Evolutionary conservation across 352 stramenopile species (phyloP).

Genomic region (Pythium sp.): DNA sequence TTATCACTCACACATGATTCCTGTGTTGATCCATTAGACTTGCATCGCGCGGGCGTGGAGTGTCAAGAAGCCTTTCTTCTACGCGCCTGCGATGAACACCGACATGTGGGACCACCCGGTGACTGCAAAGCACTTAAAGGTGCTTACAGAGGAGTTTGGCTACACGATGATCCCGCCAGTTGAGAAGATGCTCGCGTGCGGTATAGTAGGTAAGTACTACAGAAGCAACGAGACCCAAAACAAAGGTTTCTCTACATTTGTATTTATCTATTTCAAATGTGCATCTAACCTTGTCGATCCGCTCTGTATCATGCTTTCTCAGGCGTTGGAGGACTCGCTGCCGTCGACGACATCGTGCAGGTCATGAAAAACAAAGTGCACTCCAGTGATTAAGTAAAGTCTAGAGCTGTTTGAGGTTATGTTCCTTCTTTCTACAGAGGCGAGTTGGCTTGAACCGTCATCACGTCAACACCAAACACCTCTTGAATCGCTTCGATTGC

Average conservation of each 20-base stretch:
- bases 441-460: conserved; percentile 33
- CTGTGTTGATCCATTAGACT: conserved; percentile 43
- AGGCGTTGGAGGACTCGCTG: conserved; percentile 70
- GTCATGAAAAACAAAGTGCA: conserved; percentile 26
- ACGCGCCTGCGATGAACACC: conserved; percentile 97
- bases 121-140: conserved; percentile 74
- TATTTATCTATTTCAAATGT: background rate
- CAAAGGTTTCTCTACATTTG: background rate
- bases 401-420: background rate
- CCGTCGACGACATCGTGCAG: conserved; percentile 54
- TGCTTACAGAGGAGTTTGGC: conserved; percentile 56
- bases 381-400: background rate
- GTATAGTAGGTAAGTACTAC: conserved; percentile 76
- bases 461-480: conserved; percentile 72
- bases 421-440: conserved; percentile 25
- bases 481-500: conserved; percentile 60
- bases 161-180: conserved; percentile 87
- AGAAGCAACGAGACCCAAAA: background rate
- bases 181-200: conserved; percentile 93
- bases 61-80: conserved; percentile 90
- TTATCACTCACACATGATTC: background rate
- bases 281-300: background rate
- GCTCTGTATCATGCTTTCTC: conserved; percentile 1
- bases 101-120: conserved; percentile 97
- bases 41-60: conserved; percentile 93